A percentile compares a stretch with the other conserved stretches of the same genome.
phyloP scores from a whole-genome alignment of 805 yeast species.

The Saccharomycopsis malanga region DNA sequence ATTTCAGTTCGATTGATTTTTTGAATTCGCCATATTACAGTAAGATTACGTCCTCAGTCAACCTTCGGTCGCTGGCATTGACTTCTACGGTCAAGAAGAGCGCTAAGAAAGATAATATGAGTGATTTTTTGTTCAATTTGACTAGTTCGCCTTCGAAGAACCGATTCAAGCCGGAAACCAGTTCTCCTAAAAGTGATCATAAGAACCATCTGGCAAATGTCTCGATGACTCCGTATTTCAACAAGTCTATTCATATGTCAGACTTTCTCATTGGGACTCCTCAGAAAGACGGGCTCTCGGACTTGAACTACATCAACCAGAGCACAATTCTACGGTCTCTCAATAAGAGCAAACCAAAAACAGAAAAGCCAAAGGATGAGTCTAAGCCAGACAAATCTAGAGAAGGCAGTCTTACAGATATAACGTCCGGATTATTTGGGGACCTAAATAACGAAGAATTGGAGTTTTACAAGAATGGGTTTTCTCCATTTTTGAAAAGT shows the following conservation, averaged over 20 bases:
- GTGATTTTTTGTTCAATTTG: slow-evolving; percentile 2
- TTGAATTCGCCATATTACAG: slow-evolving; percentile 12
- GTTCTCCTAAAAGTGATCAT: neutral
- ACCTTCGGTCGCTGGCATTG: neutral
- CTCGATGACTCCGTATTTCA: slow-evolving; percentile 9
- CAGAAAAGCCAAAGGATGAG: neutral
- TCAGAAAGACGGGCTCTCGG: slow-evolving; percentile 1
- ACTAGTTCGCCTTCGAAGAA: slow-evolving; percentile 3
- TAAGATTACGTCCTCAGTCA: slow-evolving; percentile 13
- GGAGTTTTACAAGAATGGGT: slow-evolving; percentile 8
- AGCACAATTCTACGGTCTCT: slow-evolving; percentile 2
- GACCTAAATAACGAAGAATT: slow-evolving; percentile 7
- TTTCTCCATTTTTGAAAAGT: slow-evolving; percentile 13
- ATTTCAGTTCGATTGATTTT: slow-evolving; percentile 2
- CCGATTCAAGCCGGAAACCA: neutral
- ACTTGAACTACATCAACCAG: neutral
- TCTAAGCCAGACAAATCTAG: neutral
- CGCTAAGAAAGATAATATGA: neutral
- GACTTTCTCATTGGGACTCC: slow-evolving; percentile 16
- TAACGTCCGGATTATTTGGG: neutral
- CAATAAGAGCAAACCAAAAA: neutral
- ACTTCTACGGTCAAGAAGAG: slow-evolving; percentile 5
- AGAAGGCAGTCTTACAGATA: neutral
- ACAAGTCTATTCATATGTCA: slow-evolving; percentile 8
- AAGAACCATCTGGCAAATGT: neutral